A percentile compares a stretch with the other conserved stretches of the same genome.
Conservation (phyloP, 1,139 yeast genomes). For the Hemisphaericaspora xylofermentans region DNA sequence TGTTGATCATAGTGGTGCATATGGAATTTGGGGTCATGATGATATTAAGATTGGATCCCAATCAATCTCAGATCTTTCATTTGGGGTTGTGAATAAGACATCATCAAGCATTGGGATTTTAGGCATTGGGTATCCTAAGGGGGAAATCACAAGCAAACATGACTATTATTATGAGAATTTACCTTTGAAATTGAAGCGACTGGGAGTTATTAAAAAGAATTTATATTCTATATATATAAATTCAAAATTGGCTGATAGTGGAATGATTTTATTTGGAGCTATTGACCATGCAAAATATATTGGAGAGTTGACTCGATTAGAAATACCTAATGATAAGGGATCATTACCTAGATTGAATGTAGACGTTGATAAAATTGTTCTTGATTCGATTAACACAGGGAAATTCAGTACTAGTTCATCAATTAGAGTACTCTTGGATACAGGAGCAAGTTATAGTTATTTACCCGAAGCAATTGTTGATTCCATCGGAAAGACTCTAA, state of each 20-base stretch:
- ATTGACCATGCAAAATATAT: constrained; percentile 51
- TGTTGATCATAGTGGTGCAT: constrained; percentile 40
- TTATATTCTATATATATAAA: constrained; percentile 56
- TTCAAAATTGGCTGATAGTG: constrained; percentile 27
- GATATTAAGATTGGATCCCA: constrained; percentile 32
- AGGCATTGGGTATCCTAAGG: constrained; percentile 41
- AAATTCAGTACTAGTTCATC: not conserved
- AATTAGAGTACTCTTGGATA: constrained; percentile 41
- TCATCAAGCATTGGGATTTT: constrained; percentile 45
- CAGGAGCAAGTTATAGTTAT: constrained; percentile 65
- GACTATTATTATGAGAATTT: constrained; percentile 21
- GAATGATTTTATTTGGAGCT: constrained; percentile 58
- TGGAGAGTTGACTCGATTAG: constrained; percentile 41
- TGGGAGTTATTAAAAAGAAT: constrained; percentile 49
- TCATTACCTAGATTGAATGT: not conserved
- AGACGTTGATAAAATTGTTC: not conserved
- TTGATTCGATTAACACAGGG: not conserved
- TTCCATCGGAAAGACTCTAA: constrained; percentile 35
- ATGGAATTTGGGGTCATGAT: constrained; percentile 61
- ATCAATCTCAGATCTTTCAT: constrained; percentile 38
- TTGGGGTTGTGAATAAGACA: constrained; percentile 49
- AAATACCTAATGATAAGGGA: constrained; percentile 12
- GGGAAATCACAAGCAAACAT: constrained; percentile 13
- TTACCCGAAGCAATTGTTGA: constrained; percentile 45
- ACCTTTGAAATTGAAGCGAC: constrained; percentile 25